phyloP scores from a whole-genome alignment of 768 basidiomycete species.

The Tricholoma matsutake region DNA sequence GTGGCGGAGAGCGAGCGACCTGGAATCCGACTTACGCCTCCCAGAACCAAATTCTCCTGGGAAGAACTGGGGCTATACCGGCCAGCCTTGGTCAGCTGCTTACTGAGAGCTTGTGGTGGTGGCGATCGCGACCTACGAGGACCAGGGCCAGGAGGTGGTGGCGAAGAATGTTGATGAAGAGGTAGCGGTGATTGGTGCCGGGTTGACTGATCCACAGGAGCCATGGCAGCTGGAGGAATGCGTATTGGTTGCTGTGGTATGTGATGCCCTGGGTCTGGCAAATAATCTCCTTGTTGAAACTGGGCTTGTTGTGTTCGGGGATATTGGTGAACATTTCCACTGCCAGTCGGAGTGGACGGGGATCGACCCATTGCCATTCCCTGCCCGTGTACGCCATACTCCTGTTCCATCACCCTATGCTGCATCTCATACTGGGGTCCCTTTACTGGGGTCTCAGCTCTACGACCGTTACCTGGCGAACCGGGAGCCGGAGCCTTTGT shows the following conservation, averaged over 20 bases:
- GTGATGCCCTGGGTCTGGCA: constrained; percentile 22
- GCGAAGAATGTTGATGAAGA: constrained; percentile 26
- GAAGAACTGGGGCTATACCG: constrained; percentile 30
- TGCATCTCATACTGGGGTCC: constrained; percentile 95
- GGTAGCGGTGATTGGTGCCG: constrained; percentile 31
- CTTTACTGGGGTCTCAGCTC: constrained; percentile 84
- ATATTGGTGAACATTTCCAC: constrained; percentile 28
- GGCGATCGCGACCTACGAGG: constrained; percentile 52
- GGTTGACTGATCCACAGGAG: constrained; percentile 41
- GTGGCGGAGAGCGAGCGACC: constrained; percentile 74
- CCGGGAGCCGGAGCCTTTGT: constrained; percentile 59
- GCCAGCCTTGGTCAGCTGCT: constrained; percentile 32
- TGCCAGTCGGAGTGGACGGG: constrained; percentile 20
- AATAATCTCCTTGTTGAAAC: constrained; percentile 27
- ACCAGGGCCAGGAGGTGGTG: constrained; percentile 26
- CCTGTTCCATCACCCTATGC: constrained; percentile 89
- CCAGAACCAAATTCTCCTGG: constrained; percentile 29
- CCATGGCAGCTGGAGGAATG: constrained; percentile 62
- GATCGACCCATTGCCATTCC: constrained; percentile 23
- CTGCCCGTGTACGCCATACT: constrained; percentile 55
- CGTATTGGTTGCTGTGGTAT: constrained; percentile 35
- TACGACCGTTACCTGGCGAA: constrained; percentile 48
- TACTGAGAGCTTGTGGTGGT: constrained; percentile 31
- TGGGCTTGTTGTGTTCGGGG: constrained; percentile 27
- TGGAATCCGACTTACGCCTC: constrained; percentile 39